Conservation (phyloP, 495 filamentous ascomycete species). For the Mytilinidion resinicola region DNA sequence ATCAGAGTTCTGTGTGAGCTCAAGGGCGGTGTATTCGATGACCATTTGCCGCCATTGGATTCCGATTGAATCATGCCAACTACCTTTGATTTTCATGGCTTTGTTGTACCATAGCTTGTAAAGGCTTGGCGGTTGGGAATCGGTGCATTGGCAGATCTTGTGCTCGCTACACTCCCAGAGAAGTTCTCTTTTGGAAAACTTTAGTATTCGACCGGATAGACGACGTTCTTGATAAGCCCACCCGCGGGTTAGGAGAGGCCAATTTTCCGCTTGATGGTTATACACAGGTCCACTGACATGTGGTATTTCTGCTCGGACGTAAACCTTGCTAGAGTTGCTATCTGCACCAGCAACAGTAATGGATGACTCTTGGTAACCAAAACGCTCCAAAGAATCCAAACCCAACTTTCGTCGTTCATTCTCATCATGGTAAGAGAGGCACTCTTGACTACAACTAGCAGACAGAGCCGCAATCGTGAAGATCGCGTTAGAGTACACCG, state of each 20-base stretch:
- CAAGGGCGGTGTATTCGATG: too few relatives aligned
- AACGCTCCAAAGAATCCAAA: neutral
- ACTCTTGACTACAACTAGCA: neutral
- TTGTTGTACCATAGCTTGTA: neutral
- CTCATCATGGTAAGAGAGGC: neutral
- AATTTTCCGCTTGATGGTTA: neutral
- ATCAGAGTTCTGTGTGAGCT: too few relatives aligned
- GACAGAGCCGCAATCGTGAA: neutral
- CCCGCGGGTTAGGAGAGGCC: neutral
- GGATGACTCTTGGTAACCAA: neutral
- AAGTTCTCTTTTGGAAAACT: neutral
- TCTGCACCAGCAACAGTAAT: neutral
- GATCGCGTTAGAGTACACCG: constrained; percentile 2
- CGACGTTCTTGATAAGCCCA: neutral
- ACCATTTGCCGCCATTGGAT: too few relatives aligned
- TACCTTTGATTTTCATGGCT: neutral
- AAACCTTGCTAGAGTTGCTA: neutral
- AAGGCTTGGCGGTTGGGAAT: neutral
- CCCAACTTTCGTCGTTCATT: too few relatives aligned
- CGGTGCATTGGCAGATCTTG: neutral
- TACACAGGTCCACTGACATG: neutral
- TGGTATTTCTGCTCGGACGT: neutral
- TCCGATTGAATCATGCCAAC: neutral
- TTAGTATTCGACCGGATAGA: neutral
- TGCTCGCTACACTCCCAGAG: neutral